Base-by-base conservation (phyloP, 2,329 filamentous ascomycete species). In the Scolecobasidium constrictum region DNA sequence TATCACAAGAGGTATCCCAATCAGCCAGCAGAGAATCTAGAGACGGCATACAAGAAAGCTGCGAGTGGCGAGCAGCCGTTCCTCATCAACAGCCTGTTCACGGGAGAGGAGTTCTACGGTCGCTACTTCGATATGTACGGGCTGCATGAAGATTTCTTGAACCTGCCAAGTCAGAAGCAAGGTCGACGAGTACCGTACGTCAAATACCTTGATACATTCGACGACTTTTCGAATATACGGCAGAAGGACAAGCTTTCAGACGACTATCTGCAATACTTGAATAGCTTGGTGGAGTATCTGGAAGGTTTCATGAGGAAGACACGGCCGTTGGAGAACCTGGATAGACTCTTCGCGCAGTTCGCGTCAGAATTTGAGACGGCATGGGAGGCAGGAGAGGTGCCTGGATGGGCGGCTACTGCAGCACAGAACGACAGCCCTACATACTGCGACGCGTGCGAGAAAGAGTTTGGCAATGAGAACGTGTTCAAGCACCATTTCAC, bases 381-480 rank as follows among this genome's bases (percentile, higher is more conserved):
- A 2, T 98, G 93, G 92, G 73, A 81, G 17, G 78, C 81, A 49
- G 81, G 90, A 44, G 76, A 86, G 50, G 69, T 95, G 1, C 71
- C 78, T 1, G 88, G 84, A 3, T 96, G 90, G 90, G 72, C 76
- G 47, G 65, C 65, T 42, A 56, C 56, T 21, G 47, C 46, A 43
- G 60, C 64, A 17, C 28, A 63, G 13, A 31, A 31, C n/a, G 26
- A 31, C 26, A 48, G 64, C 2, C 52, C 62, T 3, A 63, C 63
- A 40, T 96, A 85, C 83, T 98, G 92, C 55, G 72, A 81, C 4
- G 87, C 88, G 48, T 98, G 92, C 59, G 83, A 92, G 57, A 95
- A 88, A 64, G 86, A 90, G 46, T 98, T 96, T 66, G 87, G 85
- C 55, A 96, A 95, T 55, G 79, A 92, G 50, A 94, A 94, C 48